A percentile compares a stretch with the other conserved stretches of the same genome.
These are phyloP conservation scores for Emergomyces pasteurianus DNA, from an alignment of 2,329 filamentous ascomycete genomes.

Conservation along the genomic window DNA sequence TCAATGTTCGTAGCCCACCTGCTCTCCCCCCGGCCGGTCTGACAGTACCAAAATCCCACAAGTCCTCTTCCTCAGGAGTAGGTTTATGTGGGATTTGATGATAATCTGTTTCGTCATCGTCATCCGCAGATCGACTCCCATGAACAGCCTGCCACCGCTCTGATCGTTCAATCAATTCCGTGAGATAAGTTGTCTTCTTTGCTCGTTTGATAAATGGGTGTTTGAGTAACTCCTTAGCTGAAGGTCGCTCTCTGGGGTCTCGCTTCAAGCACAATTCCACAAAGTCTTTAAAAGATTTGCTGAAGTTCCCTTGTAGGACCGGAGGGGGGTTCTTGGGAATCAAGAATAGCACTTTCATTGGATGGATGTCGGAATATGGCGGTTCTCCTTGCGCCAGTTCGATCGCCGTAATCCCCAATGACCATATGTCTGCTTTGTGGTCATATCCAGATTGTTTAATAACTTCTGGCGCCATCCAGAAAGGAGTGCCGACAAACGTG, in stretches of 20 bases:
- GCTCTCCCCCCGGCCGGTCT: constrained; percentile 59
- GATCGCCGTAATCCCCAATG: constrained; percentile 83
- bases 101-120: constrained; percentile 39
- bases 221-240: constrained; percentile 73
- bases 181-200: constrained; percentile 93
- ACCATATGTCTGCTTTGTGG: constrained; percentile 97
- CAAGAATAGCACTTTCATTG: constrained; percentile 94
- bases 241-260: constrained; percentile 78
- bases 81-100: constrained; percentile 25
- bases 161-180: constrained; percentile 85
- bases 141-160: constrained; percentile 76
- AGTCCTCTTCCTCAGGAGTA: constrained; percentile 60
- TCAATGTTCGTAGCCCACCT: constrained; percentile 58
- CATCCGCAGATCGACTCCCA: constrained; percentile 58
- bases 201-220: constrained; percentile 84
- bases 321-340: constrained; percentile 92
- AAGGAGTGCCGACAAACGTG: constrained; percentile 94
- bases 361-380: constrained; percentile 91
- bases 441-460: constrained; percentile 98
- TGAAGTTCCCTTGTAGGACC: constrained; percentile 66
- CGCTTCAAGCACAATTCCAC: constrained; percentile 73
- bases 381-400: constrained; percentile 87
- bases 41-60: constrained; percentile 98
- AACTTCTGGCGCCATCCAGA: constrained; percentile 99
- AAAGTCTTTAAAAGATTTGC: constrained; percentile 73